phyloP scores from a whole-genome alignment of 108 stramenopile genomes.

The Pseudonitzschia multiseries region DNA sequence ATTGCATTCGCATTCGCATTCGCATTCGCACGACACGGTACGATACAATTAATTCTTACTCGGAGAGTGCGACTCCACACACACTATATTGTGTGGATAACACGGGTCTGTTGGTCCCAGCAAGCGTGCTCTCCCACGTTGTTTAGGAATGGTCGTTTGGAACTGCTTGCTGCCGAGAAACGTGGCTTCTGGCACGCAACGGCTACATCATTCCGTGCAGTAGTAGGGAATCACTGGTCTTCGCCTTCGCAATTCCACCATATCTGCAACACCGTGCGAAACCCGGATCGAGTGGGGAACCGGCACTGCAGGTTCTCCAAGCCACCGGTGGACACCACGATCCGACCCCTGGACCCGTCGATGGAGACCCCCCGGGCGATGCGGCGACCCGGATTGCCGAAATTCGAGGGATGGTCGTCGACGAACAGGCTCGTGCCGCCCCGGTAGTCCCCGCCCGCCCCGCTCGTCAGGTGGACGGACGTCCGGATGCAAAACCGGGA shows the following conservation, averaged over 20 bases:
- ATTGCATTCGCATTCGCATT: background rate
- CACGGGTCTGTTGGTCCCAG: too few relatives aligned
- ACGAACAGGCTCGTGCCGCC: conserved; percentile 45
- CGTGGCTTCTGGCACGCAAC: too few relatives aligned
- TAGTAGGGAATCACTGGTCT: background rate
- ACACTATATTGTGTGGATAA: too few relatives aligned
- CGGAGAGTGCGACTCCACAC: too few relatives aligned
- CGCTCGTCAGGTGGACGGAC: conserved; percentile 40
- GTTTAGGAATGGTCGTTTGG: too few relatives aligned
- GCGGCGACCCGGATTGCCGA: conserved; percentile 21
- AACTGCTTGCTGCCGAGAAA: too few relatives aligned
- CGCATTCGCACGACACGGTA: background rate
- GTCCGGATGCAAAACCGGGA: conserved; percentile 51
- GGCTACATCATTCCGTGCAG: too few relatives aligned
- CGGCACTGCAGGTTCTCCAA: conserved; percentile 53
- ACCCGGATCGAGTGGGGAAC: conserved; percentile 44
- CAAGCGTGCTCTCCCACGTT: too few relatives aligned
- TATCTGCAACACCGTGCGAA: conserved; percentile 53
- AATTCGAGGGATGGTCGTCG: conserved; percentile 41
- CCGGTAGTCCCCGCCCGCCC: conserved; percentile 38
- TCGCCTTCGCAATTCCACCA: conserved; percentile 49
- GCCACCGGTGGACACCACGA: conserved; percentile 48
- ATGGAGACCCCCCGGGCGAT: conserved; percentile 42
- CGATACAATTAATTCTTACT: background rate
- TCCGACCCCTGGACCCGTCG: conserved; percentile 44